Conservation (phyloP, 2,329 filamentous ascomycete genomes). For the Penicillium sp. region DNA sequence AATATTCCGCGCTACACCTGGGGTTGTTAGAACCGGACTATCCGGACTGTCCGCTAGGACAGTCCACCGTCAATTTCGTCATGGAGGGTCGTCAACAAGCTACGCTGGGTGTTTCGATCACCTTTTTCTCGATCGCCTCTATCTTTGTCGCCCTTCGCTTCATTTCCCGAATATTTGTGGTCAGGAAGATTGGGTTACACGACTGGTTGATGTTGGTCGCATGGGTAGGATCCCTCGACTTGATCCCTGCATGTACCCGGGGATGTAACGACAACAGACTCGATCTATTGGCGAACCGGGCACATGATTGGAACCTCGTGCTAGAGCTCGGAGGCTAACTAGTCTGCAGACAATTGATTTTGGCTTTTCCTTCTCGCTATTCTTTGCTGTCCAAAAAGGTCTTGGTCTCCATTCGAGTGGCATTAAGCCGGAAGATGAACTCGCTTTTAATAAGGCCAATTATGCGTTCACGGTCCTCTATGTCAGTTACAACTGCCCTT, state of each 20-base stretch:
- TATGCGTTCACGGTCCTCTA: slow-evolving; percentile 64
- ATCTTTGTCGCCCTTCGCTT: slow-evolving; percentile 74
- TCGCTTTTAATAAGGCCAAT: slow-evolving; percentile 48
- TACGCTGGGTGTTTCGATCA: slow-evolving; percentile 46
- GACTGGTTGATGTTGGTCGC: slow-evolving; percentile 79
- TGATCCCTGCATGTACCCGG: slow-evolving; percentile 15
- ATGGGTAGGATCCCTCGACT: slow-evolving; percentile 55
- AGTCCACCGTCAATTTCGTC: slow-evolving; percentile 3
- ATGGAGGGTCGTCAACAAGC: slow-evolving; percentile 39
- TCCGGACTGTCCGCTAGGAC: background rate
- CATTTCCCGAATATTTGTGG: slow-evolving; percentile 69
- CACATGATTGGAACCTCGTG: slow-evolving; percentile 3
- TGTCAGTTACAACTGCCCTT: slow-evolving; percentile 38
- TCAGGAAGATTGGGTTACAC: slow-evolving; percentile 70
- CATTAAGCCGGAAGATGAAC: slow-evolving; percentile 33
- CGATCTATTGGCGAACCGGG: background rate
- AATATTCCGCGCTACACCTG: background rate
- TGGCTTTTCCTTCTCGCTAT: slow-evolving; percentile 49
- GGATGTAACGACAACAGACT: slow-evolving; percentile 5
- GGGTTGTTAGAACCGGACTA: background rate
- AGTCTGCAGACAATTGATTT: slow-evolving; percentile 42
- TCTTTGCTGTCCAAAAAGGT: slow-evolving; percentile 45
- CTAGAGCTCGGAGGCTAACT: slow-evolving; percentile 3
- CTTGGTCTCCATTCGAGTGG: slow-evolving; percentile 45
- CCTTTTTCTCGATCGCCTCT: slow-evolving; percentile 63